Evolutionary conservation across 2,329 filamentous ascomycete genomes (phyloP).

Genomic region (Triangularia setosa): DNA sequence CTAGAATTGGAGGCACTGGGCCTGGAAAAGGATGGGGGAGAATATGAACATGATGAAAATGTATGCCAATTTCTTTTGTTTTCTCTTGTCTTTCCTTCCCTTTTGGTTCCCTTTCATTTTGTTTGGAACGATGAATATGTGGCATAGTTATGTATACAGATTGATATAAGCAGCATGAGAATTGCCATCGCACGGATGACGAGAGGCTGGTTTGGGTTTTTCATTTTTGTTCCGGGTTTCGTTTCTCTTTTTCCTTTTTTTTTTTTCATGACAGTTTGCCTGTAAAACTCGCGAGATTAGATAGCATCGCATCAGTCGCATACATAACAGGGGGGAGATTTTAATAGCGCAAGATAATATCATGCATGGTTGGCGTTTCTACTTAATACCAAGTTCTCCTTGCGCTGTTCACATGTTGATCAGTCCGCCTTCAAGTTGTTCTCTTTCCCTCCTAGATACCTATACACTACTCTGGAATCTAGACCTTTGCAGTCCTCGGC

Average conservation of each 20-base stretch:
- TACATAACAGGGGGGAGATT: background rate
- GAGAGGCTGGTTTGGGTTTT: background rate
- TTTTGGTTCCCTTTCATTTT: background rate
- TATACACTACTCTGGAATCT: conserved; percentile 55
- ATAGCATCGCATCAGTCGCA: background rate
- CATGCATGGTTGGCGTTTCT: background rate
- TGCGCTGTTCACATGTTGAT: background rate
- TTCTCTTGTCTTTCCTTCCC: background rate
- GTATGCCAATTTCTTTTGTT: background rate
- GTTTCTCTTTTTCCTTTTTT: background rate
- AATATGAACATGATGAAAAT: background rate
- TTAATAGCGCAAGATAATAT: background rate
- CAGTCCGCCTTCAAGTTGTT: conserved; percentile 38
- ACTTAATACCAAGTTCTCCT: background rate
- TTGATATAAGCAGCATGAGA: background rate
- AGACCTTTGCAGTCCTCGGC: conserved; percentile 49
- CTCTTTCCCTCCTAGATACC: conserved; percentile 51
- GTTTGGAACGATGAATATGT: background rate
- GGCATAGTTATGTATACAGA: background rate
- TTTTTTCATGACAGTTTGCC: background rate
- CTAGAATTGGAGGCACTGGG: background rate
- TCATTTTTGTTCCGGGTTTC: background rate
- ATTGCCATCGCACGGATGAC: background rate
- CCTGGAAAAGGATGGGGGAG: background rate
- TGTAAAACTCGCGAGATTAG: background rate